Base-by-base conservation (phyloP, 2,329 filamentous ascomycete genomes). In the Peltaster fructicola region DNA sequence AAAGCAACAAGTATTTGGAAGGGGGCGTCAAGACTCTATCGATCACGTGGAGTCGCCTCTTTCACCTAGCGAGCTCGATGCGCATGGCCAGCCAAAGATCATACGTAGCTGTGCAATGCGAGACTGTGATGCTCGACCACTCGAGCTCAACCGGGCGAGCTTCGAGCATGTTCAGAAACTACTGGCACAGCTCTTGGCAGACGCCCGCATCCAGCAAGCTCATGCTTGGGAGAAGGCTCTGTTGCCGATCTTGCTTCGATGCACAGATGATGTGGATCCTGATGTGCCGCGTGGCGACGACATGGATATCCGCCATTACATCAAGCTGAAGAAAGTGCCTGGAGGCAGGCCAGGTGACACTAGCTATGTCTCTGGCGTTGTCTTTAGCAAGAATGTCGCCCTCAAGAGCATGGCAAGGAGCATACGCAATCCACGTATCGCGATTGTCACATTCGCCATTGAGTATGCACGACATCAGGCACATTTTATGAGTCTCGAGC, bases 401-500 rank as follows among this genome's bases (percentile, higher is more conserved):
- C 57, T 95, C 25, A 98, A 98, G 48, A 91, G 77, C 50, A 98
- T 98, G 88, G 74, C 79, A 10, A 69, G 88, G 29, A 79, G 71
- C 34, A 88, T 95, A 33, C 52, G 64, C 8, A 74, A 79, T 27
- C 88, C 88, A 3, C 73, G 81, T 15, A 88, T 98, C 32, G 65
- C 92, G 23, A 80, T 98, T 35, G 74, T 98, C 29, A 85, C 82
- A 0, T 98, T 98, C 44, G 73, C 88, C 0, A 80, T 98, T 30
- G 88, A 98, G 47, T 98, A 98, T 49, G 80, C 90, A 30, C 71
- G 88, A 18, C 82, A 93, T 39, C 74, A 85, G 44, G 68, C 80
- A 34, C 84, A 95, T 47, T 95, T 98, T 48, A 93, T 98, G 84
- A 98, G 88, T 41, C 57, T 98, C 24, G 82, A 95, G 40, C 85